These are phyloP conservation scores for Tricholoma saponaceum DNA, from an alignment of 768 basidiomycete genomes.

Conservation along the genomic window DNA sequence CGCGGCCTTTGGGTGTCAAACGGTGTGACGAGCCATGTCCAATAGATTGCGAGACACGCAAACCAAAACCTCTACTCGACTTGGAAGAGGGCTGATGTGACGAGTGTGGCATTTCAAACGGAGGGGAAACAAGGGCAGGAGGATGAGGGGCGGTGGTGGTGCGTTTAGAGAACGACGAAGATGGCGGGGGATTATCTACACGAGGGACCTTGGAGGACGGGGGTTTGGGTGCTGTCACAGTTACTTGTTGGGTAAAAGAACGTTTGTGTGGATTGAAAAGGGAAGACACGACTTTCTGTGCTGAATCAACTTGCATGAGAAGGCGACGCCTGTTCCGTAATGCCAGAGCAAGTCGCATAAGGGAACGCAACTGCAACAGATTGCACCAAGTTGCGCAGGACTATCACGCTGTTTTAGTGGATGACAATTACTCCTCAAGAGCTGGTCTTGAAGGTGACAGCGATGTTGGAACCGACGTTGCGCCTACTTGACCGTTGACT, in stretches of 20 bases:
- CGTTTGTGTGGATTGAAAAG: slow-evolving; percentile 36
- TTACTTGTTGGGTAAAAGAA: slow-evolving; percentile 38
- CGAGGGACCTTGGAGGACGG: slow-evolving; percentile 25
- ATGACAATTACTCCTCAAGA: too few species aligned
- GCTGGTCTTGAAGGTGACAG: too few species aligned
- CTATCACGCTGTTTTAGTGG: neutral
- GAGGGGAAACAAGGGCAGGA: slow-evolving; percentile 8
- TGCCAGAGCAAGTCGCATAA: slow-evolving; percentile 50
- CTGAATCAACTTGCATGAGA: slow-evolving; percentile 55
- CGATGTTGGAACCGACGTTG: too few species aligned
- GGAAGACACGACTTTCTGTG: slow-evolving; percentile 20
- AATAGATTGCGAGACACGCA: slow-evolving; percentile 9
- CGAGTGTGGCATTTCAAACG: slow-evolving; percentile 25
- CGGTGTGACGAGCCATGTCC: slow-evolving; percentile 15
- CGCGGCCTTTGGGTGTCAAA: slow-evolving; percentile 6
- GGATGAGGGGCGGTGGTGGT: slow-evolving; percentile 8
- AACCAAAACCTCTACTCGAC: neutral
- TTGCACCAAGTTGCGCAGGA: neutral
- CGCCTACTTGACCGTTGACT: too few species aligned
- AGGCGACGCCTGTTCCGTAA: slow-evolving; percentile 48
- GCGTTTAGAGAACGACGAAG: slow-evolving; percentile 17
- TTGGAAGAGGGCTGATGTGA: slow-evolving; percentile 5
- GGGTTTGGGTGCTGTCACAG: slow-evolving; percentile 13
- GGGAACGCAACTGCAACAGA: slow-evolving; percentile 11
- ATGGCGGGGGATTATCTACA: slow-evolving; percentile 17